Evolutionary conservation across 768 basidiomycete genomes (phyloP), one percentile per base, ranked within the genome.

Genomic region (Calocera viscosa): DNA sequence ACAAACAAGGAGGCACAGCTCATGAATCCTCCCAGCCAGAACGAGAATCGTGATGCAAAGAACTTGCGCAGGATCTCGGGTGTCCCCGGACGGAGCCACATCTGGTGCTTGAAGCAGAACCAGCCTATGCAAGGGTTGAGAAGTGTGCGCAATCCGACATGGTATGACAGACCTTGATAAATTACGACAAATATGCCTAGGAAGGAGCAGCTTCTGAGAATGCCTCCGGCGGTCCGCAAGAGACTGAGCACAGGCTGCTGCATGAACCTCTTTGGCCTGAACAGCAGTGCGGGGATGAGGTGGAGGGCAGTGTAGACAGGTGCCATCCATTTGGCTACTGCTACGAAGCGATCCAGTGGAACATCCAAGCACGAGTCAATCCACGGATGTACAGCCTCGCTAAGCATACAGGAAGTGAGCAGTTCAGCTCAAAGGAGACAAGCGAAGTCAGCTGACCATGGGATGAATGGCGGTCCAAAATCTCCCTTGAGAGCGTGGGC

Each of bases 121-220:
- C 81, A 79, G 14, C 80, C 88, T 88, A 69, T 43, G 1, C 28
- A n/a, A n/a, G n/a, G n/a, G 0, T 40, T 17, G 14, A 3, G 40
- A 65, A 16, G 16, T 1, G 7, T 38, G 1, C 19, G 64, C 30
- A 41, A n/a, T 11, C 16, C n/a, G n/a, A n/a, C n/a, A n/a, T n/a
- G n/a, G n/a, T n/a, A n/a, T n/a, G 1, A 75, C 85, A 63, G 67
- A 91, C 91, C 74, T 76, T 97, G 92, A 72, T 86, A 95, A 64
- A 90, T 83, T 14, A 86, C 76, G 33, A 97, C 86, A 69, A 94
- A 94, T 17, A 83, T 78, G 1, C 89, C 90, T 26, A 98, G 76
- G 78, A 98, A 98, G 0, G 91, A 85, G 1, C 89, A 90, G 72
- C 91, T 94, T 43, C 94, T 80, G 69, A 85, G 75, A 26, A 91